phyloP scores from a whole-genome alignment of 495 filamentous ascomycete genomes.

The Lasiosphaeria hispida region DNA sequence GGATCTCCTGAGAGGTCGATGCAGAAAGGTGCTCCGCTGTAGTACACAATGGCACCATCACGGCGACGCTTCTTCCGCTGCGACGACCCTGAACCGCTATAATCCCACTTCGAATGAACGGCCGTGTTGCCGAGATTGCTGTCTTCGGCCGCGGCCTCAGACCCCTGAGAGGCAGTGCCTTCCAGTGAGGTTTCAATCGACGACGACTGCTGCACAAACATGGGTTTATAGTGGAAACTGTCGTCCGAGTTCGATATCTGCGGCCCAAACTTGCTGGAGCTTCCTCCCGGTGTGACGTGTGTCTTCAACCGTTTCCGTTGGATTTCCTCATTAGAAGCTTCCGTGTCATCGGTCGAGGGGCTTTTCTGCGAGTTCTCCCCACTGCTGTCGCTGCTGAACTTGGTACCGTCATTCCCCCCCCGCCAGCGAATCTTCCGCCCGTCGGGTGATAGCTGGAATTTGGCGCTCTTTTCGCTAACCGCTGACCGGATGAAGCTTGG shows the following conservation, averaged over 20 bases:
- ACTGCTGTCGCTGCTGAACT: constrained; percentile 55
- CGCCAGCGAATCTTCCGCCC: constrained; percentile 73
- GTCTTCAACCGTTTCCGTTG: constrained; percentile 43
- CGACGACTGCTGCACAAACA: constrained; percentile 53
- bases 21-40: constrained; percentile 70
- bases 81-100: constrained; percentile 43
- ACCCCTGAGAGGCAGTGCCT: constrained; percentile 32
- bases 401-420: constrained; percentile 59
- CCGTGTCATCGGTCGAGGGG: constrained; percentile 40
- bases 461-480: constrained; percentile 60
- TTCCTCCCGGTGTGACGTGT: constrained; percentile 10
- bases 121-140: constrained; percentile 32
- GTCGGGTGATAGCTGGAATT: constrained; percentile 70
- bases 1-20: constrained; percentile 71
- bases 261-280: constrained; percentile 32
- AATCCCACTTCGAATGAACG: constrained; percentile 33
- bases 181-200: constrained; percentile 45
- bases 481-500: constrained; percentile 68
- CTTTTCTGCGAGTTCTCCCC: constrained; percentile 42
- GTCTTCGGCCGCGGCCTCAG: constrained; percentile 29
- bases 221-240: constrained; percentile 62
- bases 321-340: constrained; percentile 34
- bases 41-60: constrained; percentile 77
- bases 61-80: constrained; percentile 45
- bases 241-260: constrained; percentile 38